Base-by-base conservation (phyloP, 352 stramenopile genomes). In the Thraustochytrium striatum region DNA sequence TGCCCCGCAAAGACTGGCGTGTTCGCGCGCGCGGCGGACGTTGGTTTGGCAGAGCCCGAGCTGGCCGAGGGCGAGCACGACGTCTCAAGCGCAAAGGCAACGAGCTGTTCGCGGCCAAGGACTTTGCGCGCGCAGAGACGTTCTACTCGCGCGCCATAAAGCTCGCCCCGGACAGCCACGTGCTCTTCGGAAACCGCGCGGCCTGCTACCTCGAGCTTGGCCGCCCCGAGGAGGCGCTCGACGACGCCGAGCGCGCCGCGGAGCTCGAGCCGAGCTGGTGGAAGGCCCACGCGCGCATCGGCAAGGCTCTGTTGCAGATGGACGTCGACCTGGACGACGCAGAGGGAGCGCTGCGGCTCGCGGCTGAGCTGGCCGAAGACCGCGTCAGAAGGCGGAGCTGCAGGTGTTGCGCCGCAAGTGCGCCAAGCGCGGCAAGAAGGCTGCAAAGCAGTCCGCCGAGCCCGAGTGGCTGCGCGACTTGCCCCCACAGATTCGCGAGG, bases 231-330 rank as follows among this genome's bases (percentile, higher is more conserved):
- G 59, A 70, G 11, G 59, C 59, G 1, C 59, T 70, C 25, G 59
- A 70, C 5, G 1, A 55, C 41, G 59, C 59, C 28, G 16, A 70
- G 35, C 19, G 25, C 1, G 28, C 59, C 1, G 33, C 61, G 9
- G n/a, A 61, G 16, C 33, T 25, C 19, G 30, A 75, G 36, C 65
- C 65, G 19, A 8, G 8, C 32, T 75, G 65, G 65, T 75, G 65
- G 65, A 75, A 75, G 52, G 65, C 21, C n/a, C 65, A 75, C 50
- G 50, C 52, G 65, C 44, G 65, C 25, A 30, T 30, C 35, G 65
- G 65, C 44, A 75, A 75, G 25, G 65, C 65, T 55, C 47, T 55
- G 32, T 43, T 75, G 19, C n/a, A 43, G 41, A 75, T 75, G 65
- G 1, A 55, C 5, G 50, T 21, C 11, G 65, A 58, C 9, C 52